Conservation (phyloP, 2,329 filamentous ascomycete genomes). For the Didymellaceae sp. region DNA sequence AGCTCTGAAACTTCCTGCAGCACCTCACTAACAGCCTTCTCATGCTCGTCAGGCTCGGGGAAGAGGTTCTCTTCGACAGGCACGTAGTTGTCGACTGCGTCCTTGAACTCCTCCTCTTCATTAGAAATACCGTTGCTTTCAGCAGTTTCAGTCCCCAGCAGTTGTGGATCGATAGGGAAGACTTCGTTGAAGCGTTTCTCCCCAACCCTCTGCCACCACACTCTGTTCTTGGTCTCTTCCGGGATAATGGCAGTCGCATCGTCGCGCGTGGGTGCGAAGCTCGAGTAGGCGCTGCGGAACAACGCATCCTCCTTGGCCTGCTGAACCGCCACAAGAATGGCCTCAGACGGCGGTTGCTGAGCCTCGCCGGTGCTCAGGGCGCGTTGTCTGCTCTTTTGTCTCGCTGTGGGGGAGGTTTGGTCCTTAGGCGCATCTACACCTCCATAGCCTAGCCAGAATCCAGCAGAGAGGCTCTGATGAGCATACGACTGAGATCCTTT, state of each 20-base stretch:
- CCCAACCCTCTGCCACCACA: conserved; percentile 80
- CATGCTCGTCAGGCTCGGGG: conserved; percentile 50
- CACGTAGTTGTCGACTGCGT: conserved; percentile 48
- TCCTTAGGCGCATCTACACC: conserved; percentile 53
- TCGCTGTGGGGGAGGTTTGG: conserved; percentile 66
- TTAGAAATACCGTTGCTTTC: conserved; percentile 44
- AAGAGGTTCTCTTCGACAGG: conserved; percentile 36
- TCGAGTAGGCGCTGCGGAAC: conserved; percentile 79
- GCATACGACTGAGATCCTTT: conserved; percentile 64
- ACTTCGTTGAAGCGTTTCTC: conserved; percentile 69
- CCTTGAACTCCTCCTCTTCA: conserved; percentile 49
- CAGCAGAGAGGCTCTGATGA: conserved; percentile 68
- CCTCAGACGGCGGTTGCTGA: conserved; percentile 58
- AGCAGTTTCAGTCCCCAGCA: conserved; percentile 47
- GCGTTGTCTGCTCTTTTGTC: conserved; percentile 73
- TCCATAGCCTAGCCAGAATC: conserved; percentile 68
- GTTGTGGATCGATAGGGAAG: conserved; percentile 61
- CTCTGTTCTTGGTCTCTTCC: conserved; percentile 67
- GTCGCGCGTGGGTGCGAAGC: conserved; percentile 78
- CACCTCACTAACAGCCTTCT: conserved; percentile 71
- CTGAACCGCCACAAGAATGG: conserved; percentile 51
- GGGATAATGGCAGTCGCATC: conserved; percentile 74
- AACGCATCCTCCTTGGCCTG: conserved; percentile 74
- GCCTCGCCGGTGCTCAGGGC: conserved; percentile 70
- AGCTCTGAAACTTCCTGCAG: conserved; percentile 76